Conservation (phyloP, 192 early-diverging fungal species). For the Rhizoclosmatium globosum region DNA sequence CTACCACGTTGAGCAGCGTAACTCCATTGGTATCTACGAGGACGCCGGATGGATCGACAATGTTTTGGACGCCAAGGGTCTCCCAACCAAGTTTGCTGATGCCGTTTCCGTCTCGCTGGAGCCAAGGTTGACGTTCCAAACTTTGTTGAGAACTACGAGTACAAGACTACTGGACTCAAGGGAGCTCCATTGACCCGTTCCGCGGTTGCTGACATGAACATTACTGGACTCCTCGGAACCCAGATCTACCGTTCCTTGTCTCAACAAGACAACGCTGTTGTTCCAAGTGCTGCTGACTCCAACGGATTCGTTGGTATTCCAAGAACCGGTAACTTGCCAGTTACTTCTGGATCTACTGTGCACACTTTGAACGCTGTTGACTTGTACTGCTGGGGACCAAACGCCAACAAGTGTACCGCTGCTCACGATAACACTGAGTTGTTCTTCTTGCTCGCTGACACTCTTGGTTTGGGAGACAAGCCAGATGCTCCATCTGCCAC, state of each 20-base stretch:
- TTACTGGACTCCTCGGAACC: neutral
- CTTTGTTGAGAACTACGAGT: constrained; percentile 37
- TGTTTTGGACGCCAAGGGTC: constrained; percentile 42
- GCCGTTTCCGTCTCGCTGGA: constrained; percentile 35
- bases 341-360: constrained; percentile 10
- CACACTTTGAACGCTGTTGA: constrained; percentile 54
- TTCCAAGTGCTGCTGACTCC: constrained; percentile 30
- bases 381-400: constrained; percentile 48
- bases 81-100: constrained; percentile 45
- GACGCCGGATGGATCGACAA: constrained; percentile 46
- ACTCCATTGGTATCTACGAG: constrained; percentile 41
- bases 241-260: neutral
- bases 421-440: constrained; percentile 52
- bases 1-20: constrained; percentile 34
- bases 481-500: neutral
- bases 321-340: neutral
- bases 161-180: constrained; percentile 29
- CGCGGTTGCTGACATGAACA: neutral
- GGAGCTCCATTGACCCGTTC: constrained; percentile 15
- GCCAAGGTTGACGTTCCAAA: constrained; percentile 43
- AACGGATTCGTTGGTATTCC: constrained; percentile 28
- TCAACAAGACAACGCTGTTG: constrained; percentile 8
- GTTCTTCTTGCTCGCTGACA: constrained; percentile 50
- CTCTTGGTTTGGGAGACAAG: constrained; percentile 45
- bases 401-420: constrained; percentile 11